Percentiles rank a stretch among this genome's conserved stretches.
phyloP scores from a whole-genome alignment of 1,284 basidiomycete species.

The Ceraceosorus guamensis region DNA sequence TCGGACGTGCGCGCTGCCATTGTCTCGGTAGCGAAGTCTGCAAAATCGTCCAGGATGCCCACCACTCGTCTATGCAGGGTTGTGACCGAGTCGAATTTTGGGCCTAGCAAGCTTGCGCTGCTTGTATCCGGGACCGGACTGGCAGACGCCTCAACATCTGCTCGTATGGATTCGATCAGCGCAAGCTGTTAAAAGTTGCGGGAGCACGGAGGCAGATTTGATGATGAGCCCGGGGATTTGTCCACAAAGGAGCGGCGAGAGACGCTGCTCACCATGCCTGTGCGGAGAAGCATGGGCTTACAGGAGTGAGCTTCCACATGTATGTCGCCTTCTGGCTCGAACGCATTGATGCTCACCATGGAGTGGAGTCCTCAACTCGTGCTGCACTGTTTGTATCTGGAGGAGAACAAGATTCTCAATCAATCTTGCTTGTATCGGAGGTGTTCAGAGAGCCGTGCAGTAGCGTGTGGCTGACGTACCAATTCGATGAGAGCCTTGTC shows the following conservation, averaged over 20 bases:
- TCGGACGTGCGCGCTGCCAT: slow-evolving; percentile 18
- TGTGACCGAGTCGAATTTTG: slow-evolving; percentile 11
- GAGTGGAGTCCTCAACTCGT: slow-evolving; percentile 28
- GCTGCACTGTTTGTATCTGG: slow-evolving; percentile 25
- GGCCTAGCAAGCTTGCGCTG: slow-evolving; percentile 11
- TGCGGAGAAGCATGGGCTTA: not conserved
- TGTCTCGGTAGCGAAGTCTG: slow-evolving; percentile 15
- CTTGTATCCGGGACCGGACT: slow-evolving; percentile 1
- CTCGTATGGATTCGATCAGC: slow-evolving; percentile 13
- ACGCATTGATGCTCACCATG: slow-evolving; percentile 12
- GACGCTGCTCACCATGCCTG: not conserved
- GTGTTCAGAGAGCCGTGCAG: no score
- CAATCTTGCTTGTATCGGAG: no score
- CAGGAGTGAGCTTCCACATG: not conserved
- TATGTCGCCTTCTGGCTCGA: not conserved
- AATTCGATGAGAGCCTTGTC: not conserved
- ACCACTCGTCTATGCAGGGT: not conserved
- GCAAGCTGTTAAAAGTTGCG: slow-evolving; percentile 7
- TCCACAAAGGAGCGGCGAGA: no score
- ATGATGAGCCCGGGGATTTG: not conserved
- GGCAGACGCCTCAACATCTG: slow-evolving; percentile 9
- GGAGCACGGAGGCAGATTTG: not conserved
- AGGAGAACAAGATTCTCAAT: no score
- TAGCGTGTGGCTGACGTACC: not conserved
- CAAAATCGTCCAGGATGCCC: slow-evolving; percentile 7